phyloP scores from a whole-genome alignment of 2,329 filamentous ascomycete species.

The Fusarium stilboides region DNA sequence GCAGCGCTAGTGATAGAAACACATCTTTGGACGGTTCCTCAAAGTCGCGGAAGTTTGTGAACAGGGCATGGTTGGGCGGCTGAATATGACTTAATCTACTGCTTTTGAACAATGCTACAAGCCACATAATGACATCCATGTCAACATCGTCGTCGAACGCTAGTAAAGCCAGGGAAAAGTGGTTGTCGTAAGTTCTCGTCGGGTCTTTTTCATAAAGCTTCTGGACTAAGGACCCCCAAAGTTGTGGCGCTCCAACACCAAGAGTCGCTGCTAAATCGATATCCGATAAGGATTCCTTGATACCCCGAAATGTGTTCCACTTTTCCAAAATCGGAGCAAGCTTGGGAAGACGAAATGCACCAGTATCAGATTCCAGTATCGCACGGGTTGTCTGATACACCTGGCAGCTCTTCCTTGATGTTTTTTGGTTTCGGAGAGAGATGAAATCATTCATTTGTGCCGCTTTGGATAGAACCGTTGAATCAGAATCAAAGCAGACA shows the following conservation, averaged over 20 bases:
- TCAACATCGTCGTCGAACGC: conserved; percentile 11
- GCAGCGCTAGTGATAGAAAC: neutral
- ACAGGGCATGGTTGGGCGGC: conserved; percentile 6
- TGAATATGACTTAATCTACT: conserved; percentile 3
- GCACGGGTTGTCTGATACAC: conserved; percentile 20
- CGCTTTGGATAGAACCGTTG: neutral
- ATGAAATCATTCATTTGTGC: neutral
- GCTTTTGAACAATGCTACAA: conserved; percentile 23
- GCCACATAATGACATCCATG: conserved; percentile 15
- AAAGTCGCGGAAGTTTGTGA: conserved; percentile 24
- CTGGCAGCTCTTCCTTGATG: neutral
- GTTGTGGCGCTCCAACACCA: conserved; percentile 68
- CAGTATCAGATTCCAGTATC: neutral
- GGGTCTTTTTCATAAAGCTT: neutral
- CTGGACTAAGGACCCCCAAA: conserved; percentile 63
- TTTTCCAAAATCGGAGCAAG: conserved; percentile 11
- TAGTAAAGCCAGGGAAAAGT: conserved; percentile 26
- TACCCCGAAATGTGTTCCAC: neutral
- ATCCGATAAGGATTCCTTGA: neutral
- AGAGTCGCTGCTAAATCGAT: conserved; percentile 57
- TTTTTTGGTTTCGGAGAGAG: neutral
- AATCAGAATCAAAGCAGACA: conserved; percentile 22
- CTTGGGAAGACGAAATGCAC: neutral
- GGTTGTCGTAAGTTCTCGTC: conserved; percentile 6
- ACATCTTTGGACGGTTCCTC: neutral